Evolutionary conservation across 202 grass and related monocot genomes (phyloP).

Genomic region (Hordeum pubiflorum): DNA sequence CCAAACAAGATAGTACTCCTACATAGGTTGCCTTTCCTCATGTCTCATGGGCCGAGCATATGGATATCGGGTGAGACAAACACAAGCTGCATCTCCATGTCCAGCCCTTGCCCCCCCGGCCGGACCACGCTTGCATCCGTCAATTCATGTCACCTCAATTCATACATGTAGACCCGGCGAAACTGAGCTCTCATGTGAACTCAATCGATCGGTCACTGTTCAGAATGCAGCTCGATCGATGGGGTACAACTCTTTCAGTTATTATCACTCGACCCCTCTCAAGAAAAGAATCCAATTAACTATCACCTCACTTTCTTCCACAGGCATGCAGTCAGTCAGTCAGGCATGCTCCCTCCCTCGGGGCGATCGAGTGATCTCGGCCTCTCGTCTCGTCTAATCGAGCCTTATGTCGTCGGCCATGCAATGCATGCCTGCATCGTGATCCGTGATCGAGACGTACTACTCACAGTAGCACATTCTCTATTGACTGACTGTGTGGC

Average conservation of each 20-base stretch:
- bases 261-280: too few relatives aligned
- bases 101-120: background rate
- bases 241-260: background rate
- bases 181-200: background rate
- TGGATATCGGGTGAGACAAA: background rate
- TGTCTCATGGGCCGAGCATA: background rate
- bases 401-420: background rate
- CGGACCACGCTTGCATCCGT: constrained; percentile 24
- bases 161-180: background rate
- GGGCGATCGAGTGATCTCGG: background rate
- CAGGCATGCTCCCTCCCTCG: background rate
- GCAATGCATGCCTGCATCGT: background rate
- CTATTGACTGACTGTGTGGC: background rate
- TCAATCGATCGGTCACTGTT: background rate
- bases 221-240: background rate
- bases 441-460: background rate
- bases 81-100: background rate
- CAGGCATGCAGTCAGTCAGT: background rate
- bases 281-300: too few relatives aligned
- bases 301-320: background rate
- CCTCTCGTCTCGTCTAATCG: constrained; percentile 11
- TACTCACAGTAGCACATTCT: background rate
- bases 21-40: background rate
- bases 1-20: constrained; percentile 14
- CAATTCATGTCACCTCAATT: background rate